Evolutionary conservation across 768 basidiomycete genomes (phyloP).

Genomic region (Mrakia blollopis): DNA sequence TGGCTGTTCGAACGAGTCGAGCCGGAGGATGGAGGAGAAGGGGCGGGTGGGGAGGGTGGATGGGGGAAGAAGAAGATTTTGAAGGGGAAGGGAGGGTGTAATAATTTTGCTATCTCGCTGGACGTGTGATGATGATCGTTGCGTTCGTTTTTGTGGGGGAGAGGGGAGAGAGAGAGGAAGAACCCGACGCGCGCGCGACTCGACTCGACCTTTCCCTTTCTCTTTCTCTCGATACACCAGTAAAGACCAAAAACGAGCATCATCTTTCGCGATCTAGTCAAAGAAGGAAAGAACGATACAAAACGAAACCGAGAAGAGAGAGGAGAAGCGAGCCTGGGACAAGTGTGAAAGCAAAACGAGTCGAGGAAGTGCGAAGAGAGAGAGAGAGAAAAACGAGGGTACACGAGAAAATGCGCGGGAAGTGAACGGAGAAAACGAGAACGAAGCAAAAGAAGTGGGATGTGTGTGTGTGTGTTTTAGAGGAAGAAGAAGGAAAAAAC

Average conservation of each 20-base stretch:
- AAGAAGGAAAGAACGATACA: too few relatives aligned
- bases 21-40: background rate
- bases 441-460: background rate
- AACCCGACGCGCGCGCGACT: background rate
- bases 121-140: background rate
- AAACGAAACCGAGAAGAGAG: background rate
- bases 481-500: background rate
- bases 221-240: too few relatives aligned
- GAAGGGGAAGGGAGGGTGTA: constrained; percentile 45
- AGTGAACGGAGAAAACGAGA: background rate
- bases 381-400: too few relatives aligned
- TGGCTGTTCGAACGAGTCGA: constrained; percentile 55
- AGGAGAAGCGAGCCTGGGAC: too few relatives aligned
- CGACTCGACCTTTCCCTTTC: background rate
- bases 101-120: constrained; percentile 64
- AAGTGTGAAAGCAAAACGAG: background rate
- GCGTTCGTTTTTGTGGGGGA: background rate
- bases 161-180: background rate
- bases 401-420: too few relatives aligned
- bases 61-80: constrained; percentile 23
- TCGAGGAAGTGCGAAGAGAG: too few relatives aligned
- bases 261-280: too few relatives aligned
- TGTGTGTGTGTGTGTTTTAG: background rate
- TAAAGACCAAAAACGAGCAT: too few relatives aligned
- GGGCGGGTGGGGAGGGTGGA: background rate